Evolutionary conservation across 2,329 filamentous ascomycete species (phyloP).

Genomic region (Coleophoma eucalyptorum): DNA sequence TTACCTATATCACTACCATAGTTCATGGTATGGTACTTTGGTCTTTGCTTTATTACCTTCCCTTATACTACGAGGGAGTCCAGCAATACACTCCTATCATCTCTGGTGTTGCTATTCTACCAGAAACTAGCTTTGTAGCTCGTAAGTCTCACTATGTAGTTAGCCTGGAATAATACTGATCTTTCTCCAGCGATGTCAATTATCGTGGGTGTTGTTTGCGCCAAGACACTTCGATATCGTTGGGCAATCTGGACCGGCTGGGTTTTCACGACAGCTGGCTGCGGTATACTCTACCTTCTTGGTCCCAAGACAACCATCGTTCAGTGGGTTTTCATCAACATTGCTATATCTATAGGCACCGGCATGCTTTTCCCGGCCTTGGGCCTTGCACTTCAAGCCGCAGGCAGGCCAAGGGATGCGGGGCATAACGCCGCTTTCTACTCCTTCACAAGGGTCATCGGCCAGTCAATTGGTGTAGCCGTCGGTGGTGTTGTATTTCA

Average conservation of each 20-base stretch:
- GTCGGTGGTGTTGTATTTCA: slow-evolving; percentile 68
- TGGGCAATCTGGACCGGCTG: slow-evolving; percentile 55
- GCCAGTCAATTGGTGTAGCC: slow-evolving; percentile 62
- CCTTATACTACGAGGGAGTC: slow-evolving; percentile 47
- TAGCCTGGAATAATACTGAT: slow-evolving; percentile 49
- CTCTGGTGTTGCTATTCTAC: slow-evolving; percentile 52
- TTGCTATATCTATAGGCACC: slow-evolving; percentile 56
- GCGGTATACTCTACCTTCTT: slow-evolving; percentile 50
- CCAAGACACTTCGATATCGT: slow-evolving; percentile 54
- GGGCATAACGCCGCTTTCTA: slow-evolving; percentile 62
- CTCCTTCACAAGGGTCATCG: slow-evolving; percentile 62
- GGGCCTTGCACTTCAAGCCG: slow-evolving; percentile 59
- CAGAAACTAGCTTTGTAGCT: slow-evolving; percentile 59
- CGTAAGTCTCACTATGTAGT: slow-evolving; percentile 40
- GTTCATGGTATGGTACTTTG: slow-evolving; percentile 55
- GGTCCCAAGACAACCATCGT: slow-evolving; percentile 43
- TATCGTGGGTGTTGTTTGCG: slow-evolving; percentile 49
- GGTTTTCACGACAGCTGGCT: slow-evolving; percentile 52
- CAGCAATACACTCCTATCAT: slow-evolving; percentile 49
- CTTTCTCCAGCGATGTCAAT: slow-evolving; percentile 57
- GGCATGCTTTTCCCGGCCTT: slow-evolving; percentile 65
- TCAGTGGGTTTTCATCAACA: slow-evolving; percentile 57
- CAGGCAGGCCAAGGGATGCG: slow-evolving; percentile 50
- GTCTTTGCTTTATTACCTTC: slow-evolving; percentile 51
- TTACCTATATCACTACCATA: slow-evolving; percentile 48